Evolutionary conservation across 305 asterid genomes (phyloP), one percentile per base, ranked within the genome.

Genomic region (Ajuga reptans): DNA sequence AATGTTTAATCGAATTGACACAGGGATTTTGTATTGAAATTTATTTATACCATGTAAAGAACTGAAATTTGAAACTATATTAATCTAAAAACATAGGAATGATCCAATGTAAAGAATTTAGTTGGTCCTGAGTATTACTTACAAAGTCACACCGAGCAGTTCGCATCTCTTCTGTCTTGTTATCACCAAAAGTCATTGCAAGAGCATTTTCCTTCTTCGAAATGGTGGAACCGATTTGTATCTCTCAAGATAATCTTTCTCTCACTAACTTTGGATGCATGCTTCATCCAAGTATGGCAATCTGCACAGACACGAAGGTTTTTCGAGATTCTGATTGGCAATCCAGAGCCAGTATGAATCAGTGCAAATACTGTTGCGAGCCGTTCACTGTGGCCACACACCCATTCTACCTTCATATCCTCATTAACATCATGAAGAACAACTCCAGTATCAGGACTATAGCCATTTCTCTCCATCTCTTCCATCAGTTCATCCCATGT

Each of bases 201-300:
- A 11, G 86, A 80, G 72, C 92, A 84, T 7, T 64, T 69, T 41
- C 87, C 87, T 9, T 70, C 16, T 12, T 81, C 78, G 16, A 84
- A 86, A 75, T 77, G 85, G 76, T 86, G 89, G 71, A 86, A 80
- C 8, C 78, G 77, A 46, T 82, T 80, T 3, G 82, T 80, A 67
- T 84, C 89, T 74, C 89, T 80, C 63, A 77, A 62, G 31, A 78
- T 55, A 14, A 86, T 78, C 70, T 61, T 77, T 54, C 84, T 76
- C 50, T 31, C n/a, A 2, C 78, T 73, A 36, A 77, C 70, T 59
- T 43, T 24, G 0, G 87, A 80, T 8, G 71, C 86, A 57, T 46
- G 64, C 78, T 81, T 75, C 86, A 84, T 80, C 84, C 87, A 86
- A 69, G 75, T 60, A 77, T 77, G 89, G 70, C 86, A 86, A 76